Base-by-base conservation (phyloP, 495 filamentous ascomycete genomes). In the Penicillium coprophilum region DNA sequence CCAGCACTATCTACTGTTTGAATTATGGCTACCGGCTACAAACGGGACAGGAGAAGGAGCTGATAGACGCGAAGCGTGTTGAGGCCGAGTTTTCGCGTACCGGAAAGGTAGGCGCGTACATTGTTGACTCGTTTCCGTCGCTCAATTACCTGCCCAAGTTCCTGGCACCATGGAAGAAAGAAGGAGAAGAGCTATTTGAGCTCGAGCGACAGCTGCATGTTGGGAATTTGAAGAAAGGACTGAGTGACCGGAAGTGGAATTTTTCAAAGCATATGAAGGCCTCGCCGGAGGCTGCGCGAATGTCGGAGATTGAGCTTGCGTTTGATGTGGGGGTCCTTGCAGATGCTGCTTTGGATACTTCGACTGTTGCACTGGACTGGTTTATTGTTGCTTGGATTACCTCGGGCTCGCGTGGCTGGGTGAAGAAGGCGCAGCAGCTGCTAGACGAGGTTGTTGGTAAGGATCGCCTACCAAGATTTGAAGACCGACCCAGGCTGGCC, bases 1-100 rank as follows among this genome's bases (percentile, higher is more conserved):
- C 77, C 13, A 80, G 84, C 9, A 80, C 83, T 8, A 82, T 84
- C n/a, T 81, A 77, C 21, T 69, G 78, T 0, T 74, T 87, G 2
- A 75, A 74, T 4, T 89, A 85, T 78, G 86, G 85, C 17, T 78
- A 75, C 27, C 62, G 61, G 10, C 52, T 80, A n/a, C 57, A 60
- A 28, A 64, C 53, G 13, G 68, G 64, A 24, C 60, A 68, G 10
- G 71, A 76, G 45, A 20, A 58, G 5, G 51, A 64, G 15, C 53
- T 76, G 7, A 28, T 28, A 15, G 56, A 62, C 0, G 57, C 24
- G 24, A 41, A 53, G 27, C 38, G 11, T 1, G 59, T 2, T 55
- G 71, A n/a, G 58, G 72, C 68, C 0, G 72, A 76, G 34, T 65
- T 63, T 0, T 13, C 24, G 23, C 23, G 43, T 6, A 46, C 43